Percentiles rank a stretch among this genome's conserved stretches.
phyloP scores from a whole-genome alignment of 2,329 filamentous ascomycete species.

The Aspergillus nomiae region DNA sequence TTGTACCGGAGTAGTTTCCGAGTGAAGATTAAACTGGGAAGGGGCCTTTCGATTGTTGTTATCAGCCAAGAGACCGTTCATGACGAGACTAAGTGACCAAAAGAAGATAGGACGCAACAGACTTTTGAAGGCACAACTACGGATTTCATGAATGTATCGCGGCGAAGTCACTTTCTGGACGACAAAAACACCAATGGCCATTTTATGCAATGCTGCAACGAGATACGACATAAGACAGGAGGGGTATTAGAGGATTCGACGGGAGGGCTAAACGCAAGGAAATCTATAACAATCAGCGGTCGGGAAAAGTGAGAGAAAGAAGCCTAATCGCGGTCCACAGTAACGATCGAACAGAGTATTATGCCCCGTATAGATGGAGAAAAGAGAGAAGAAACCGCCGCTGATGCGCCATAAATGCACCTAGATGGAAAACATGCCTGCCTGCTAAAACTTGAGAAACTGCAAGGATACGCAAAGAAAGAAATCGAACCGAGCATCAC shows the following conservation, averaged over 20 bases:
- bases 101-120: background rate
- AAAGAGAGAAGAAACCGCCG: conserved; percentile 20
- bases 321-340: background rate
- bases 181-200: conserved; percentile 5
- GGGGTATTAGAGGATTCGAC: conserved; percentile 19
- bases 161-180: background rate
- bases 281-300: conserved; percentile 16
- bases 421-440: conserved; percentile 5
- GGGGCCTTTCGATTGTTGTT: background rate
- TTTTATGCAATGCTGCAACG: conserved; percentile 5
- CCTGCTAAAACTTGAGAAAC: conserved; percentile 5
- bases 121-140: background rate
- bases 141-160: background rate
- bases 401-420: conserved; percentile 27
- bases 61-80: background rate
- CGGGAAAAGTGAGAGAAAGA: conserved; percentile 1
- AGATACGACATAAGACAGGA: conserved; percentile 2
- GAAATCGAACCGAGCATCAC: background rate
- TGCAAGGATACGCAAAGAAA: conserved; percentile 14
- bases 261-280: conserved; percentile 8
- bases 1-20: background rate
- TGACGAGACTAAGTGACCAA: background rate
- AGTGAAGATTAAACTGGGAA: background rate
- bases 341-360: background rate
- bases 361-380: background rate